These are phyloP conservation scores for Apophysomyces ossiformis DNA, from an alignment of 371 early-diverging fungal genomes.

Conservation along the genomic window DNA sequence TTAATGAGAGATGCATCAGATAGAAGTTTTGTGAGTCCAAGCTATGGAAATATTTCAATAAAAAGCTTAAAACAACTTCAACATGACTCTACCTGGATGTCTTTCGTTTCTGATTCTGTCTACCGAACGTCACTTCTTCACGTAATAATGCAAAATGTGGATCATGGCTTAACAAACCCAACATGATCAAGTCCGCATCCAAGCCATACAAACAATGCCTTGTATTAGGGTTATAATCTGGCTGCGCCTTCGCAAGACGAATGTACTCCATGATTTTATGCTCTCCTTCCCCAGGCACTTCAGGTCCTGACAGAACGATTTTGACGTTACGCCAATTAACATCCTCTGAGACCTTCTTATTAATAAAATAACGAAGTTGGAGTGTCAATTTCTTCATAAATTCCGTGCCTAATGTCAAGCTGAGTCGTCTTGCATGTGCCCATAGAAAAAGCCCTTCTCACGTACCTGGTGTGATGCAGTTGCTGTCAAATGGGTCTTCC, in stretches of 20 bases:
- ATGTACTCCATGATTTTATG: slow-evolving; percentile 99
- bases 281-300: slow-evolving; percentile 99
- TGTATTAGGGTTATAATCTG: slow-evolving; percentile 82
- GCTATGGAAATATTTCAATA: slow-evolving; percentile 15
- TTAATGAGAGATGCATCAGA: slow-evolving; percentile 83
- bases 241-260: slow-evolving; percentile 81
- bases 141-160: slow-evolving; percentile 96
- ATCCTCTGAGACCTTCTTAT: slow-evolving; percentile 90
- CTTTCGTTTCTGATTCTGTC: slow-evolving; percentile 60
- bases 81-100: slow-evolving; percentile 31
- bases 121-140: slow-evolving; percentile 94
- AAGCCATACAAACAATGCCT: slow-evolving; percentile 97
- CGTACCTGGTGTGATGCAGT: slow-evolving; percentile 98
- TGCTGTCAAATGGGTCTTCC: slow-evolving; percentile 92
- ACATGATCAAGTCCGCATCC: slow-evolving; percentile 99
- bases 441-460: background rate
- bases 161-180: slow-evolving; percentile 95
- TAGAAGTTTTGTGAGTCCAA: slow-evolving; percentile 72
- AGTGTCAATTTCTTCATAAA: slow-evolving; percentile 95
- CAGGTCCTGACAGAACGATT: slow-evolving; percentile 94
- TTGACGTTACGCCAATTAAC: slow-evolving; percentile 87
- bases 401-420: slow-evolving; percentile 72
- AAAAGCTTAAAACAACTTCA: background rate
- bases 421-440: background rate
- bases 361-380: slow-evolving; percentile 89